Base-by-base conservation (phyloP, 495 filamentous ascomycete species). In the Aspergillus egyptiacus region DNA sequence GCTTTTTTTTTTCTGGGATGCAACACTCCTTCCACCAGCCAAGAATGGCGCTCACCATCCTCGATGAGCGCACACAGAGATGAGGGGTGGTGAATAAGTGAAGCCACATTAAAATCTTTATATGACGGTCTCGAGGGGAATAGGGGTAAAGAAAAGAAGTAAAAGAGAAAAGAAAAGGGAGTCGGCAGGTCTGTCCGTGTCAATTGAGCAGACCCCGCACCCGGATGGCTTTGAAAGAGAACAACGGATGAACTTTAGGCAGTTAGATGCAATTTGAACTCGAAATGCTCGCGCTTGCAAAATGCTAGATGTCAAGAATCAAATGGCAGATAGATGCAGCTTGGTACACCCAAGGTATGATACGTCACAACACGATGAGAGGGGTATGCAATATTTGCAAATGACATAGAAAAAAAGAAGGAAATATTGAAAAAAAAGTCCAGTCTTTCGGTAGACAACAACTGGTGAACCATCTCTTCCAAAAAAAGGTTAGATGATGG, bases 271-370 rank as follows among this genome's bases (percentile, higher is more conserved):
- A 68, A 59, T 61, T 56, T 63, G 49, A 58, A 69, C 64, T 64
- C 56, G 58, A 60, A 68, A 66, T 66, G 70, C 68, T 73, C 65
- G 68, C 71, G 70, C 71, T 71, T 69, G 69, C 69, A 72, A n/a
- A 31, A 74, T 74, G 71, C 71, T 69, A 74, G 68, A 65, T 68
- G 60, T 63, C 55, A 46, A 57, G 53, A 60, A 59, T 52, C 50
- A 57, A 56, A 57, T 46, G 55, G 49, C 59, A 57, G 53, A 49
- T 64, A 64, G 57, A 66, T 72, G 69, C 67, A 67, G 60, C 61
- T 66, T 54, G 54, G 58, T 55, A 56, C 54, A 58, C 65, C 66
- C 63, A 57, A 63, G 51, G 39, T 59, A 64, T 51, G 54, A 56
- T 59, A 44, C 28, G 15, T 43, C 27, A 55, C 47, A 60, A 52